Conservation (phyloP, 306 rosid genomes). For the Cicer yamashitae region DNA sequence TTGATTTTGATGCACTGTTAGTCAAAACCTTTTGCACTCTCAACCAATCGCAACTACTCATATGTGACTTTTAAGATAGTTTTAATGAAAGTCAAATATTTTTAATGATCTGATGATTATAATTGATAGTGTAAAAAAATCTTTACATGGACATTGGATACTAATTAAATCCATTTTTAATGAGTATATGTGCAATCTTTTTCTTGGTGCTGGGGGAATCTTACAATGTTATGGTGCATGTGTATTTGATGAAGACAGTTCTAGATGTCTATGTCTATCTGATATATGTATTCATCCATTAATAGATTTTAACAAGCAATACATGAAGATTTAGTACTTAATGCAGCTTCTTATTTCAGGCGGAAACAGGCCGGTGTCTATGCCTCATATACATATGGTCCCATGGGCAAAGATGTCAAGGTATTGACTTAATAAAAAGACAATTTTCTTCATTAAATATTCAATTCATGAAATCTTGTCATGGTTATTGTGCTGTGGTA, state of each 20-base stretch:
- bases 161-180: too few relatives aligned
- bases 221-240: background rate
- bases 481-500: conserved; percentile 1
- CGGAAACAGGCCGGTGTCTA: conserved; percentile 81
- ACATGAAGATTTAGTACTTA: conserved; percentile 40
- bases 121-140: too few relatives aligned
- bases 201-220: conserved; percentile 9
- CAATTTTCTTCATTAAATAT: conserved; percentile 4
- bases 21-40: too few relatives aligned
- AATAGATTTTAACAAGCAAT: background rate
- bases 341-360: conserved; percentile 51
- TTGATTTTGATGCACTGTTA: too few relatives aligned
- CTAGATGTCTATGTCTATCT: background rate
- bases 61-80: too few relatives aligned
- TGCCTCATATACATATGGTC: conserved; percentile 75
- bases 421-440: conserved; percentile 48
- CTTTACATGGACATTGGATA: too few relatives aligned
- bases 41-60: too few relatives aligned
- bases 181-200: background rate
- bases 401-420: conserved; percentile 70
- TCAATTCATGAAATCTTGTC: conserved; percentile 2
- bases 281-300: conserved; percentile 1
- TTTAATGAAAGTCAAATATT: too few relatives aligned
- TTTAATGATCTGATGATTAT: too few relatives aligned
- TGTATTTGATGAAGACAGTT: conserved; percentile 5